Evolutionary conservation across 1,284 basidiomycete species (phyloP).

Genomic region (Melampsora abietis-canadensis): DNA sequence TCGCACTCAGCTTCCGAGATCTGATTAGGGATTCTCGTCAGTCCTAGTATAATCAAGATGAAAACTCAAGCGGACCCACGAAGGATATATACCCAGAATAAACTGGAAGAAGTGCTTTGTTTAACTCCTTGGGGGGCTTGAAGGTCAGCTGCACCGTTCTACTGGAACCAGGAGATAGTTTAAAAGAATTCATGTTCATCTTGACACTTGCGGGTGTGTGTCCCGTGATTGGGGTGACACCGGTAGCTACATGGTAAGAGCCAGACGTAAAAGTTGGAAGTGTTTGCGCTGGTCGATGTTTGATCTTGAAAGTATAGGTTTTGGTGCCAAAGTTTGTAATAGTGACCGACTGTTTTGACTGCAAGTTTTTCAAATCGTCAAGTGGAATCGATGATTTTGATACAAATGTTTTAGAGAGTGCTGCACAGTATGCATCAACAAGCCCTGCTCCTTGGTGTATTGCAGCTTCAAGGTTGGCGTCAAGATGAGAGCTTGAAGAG

Average conservation of each 20-base stretch:
- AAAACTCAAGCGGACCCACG: neutral
- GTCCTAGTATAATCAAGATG: neutral
- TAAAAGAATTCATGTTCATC: constrained; percentile 9
- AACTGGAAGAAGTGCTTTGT: constrained; percentile 18
- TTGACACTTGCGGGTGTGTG: constrained; percentile 12
- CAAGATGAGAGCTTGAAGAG: neutral
- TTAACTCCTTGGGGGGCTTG: constrained; percentile 12
- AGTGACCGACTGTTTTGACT: constrained; percentile 18
- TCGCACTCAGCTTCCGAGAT: constrained; percentile 41
- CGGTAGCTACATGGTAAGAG: constrained; percentile 3
- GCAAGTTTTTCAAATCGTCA: constrained; percentile 21
- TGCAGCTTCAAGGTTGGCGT: constrained; percentile 5
- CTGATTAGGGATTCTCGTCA: neutral
- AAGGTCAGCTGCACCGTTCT: constrained; percentile 31
- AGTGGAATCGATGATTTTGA: constrained; percentile 16
- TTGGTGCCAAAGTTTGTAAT: constrained; percentile 26
- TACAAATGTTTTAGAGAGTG: constrained; percentile 16
- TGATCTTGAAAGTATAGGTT: constrained; percentile 18
- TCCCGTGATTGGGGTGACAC: constrained; percentile 8
- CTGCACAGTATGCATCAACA: constrained; percentile 31
- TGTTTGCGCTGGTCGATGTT: constrained; percentile 22
- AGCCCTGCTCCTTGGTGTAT: constrained; percentile 36
- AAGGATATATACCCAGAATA: constrained; percentile 40
- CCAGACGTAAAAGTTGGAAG: constrained; percentile 17
- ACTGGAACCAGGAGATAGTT: constrained; percentile 4